Conservation (phyloP, 2,329 filamentous ascomycete genomes). For the Diaporthe eres region DNA sequence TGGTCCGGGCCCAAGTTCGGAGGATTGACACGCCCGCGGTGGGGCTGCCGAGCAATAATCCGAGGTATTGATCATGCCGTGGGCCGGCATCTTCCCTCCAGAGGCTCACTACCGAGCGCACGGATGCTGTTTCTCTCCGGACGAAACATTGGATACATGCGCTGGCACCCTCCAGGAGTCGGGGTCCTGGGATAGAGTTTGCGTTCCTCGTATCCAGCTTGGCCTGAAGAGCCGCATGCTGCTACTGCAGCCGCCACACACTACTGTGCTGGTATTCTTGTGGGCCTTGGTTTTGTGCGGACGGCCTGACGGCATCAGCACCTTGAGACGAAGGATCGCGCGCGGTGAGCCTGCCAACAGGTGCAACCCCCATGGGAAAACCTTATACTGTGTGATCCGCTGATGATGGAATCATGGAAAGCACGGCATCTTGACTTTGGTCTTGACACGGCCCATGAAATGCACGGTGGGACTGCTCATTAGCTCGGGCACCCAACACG, state of each 20-base stretch:
- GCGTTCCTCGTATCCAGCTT: slow-evolving; percentile 31
- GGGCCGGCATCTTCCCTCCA: slow-evolving; percentile 25
- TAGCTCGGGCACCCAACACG: not conserved
- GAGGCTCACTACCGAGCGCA: not conserved
- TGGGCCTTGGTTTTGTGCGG: not conserved
- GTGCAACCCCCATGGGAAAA: not conserved
- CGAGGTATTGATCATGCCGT: slow-evolving; percentile 28
- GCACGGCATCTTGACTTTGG: not conserved
- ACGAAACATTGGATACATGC: slow-evolving; percentile 23
- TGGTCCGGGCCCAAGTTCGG: not conserved
- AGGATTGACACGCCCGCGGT: slow-evolving; percentile 26
- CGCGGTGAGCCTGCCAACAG: not conserved
- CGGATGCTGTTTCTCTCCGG: slow-evolving; percentile 14
- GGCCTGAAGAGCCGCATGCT: slow-evolving; percentile 33
- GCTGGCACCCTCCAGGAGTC: slow-evolving; percentile 19
- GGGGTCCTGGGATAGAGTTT: slow-evolving; percentile 25
- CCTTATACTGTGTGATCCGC: not conserved
- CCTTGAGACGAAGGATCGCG: slow-evolving; percentile 6
- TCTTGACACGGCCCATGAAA: not conserved
- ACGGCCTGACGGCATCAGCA: not conserved
- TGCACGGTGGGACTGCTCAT: not conserved
- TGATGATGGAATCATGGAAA: not conserved
- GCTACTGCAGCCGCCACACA: slow-evolving; percentile 18
- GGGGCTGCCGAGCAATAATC: slow-evolving; percentile 32
- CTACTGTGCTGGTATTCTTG: slow-evolving; percentile 10